Evolutionary conservation across 345 rosid genomes (phyloP).

Genomic region (Limnanthes douglasii): DNA sequence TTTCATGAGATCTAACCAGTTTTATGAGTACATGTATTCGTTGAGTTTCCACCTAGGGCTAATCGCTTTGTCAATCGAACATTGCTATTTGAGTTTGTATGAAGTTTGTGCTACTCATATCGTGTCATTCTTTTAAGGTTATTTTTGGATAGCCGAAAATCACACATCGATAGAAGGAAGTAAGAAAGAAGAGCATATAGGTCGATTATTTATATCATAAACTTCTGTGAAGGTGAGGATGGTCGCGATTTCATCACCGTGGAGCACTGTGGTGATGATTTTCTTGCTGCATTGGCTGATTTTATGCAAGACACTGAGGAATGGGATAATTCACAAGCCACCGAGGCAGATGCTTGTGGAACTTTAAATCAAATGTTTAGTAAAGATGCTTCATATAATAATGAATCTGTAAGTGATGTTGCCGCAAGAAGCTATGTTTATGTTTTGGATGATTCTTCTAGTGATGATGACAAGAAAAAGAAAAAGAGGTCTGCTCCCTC

Average conservation of each 20-base stretch:
- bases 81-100: too few relatives aligned
- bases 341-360: conserved; percentile 73
- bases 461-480: conserved; percentile 29
- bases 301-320: conserved; percentile 59
- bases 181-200: too few relatives aligned
- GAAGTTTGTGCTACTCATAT: too few relatives aligned
- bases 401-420: conserved; percentile 6
- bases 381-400: conserved; percentile 8
- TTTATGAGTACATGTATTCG: too few relatives aligned
- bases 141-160: too few relatives aligned
- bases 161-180: too few relatives aligned
- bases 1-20: too few relatives aligned
- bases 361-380: conserved; percentile 39
- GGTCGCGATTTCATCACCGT: conserved; percentile 72
- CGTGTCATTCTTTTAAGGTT: too few relatives aligned
- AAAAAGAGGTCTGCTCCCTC: conserved; percentile 5
- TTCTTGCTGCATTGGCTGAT: conserved; percentile 70
- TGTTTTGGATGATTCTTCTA: conserved; percentile 39
- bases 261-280: conserved; percentile 78
- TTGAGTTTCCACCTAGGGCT: too few relatives aligned
- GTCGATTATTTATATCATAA: not conserved
- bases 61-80: too few relatives aligned
- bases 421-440: conserved; percentile 14
- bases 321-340: conserved; percentile 67
- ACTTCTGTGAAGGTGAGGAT: conserved; percentile 39